Evolutionary conservation across 495 filamentous ascomycete species (phyloP).

Genomic region (Penicillium cataractarum): DNA sequence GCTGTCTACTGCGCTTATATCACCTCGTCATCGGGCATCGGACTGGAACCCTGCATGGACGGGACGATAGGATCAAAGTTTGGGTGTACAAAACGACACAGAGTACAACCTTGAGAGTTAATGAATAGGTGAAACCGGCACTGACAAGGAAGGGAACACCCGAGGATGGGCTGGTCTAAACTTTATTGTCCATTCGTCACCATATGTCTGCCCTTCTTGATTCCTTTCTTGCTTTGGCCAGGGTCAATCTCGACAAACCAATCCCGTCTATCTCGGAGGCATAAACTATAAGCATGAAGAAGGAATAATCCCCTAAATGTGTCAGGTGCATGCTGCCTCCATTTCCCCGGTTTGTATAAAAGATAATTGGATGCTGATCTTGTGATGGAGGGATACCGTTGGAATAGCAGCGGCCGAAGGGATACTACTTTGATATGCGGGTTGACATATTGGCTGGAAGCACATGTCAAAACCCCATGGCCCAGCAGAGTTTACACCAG

Average conservation of each 20-base stretch:
- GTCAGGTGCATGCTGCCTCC: not conserved
- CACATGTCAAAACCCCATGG: not conserved
- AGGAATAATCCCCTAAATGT: not conserved
- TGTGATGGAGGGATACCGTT: not conserved
- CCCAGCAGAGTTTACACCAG: not conserved
- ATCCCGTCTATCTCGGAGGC: not conserved
- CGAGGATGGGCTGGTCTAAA: not conserved
- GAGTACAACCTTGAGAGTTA: not conserved
- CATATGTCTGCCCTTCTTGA: not conserved
- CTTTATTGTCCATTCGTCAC: not conserved
- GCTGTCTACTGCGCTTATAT: not conserved
- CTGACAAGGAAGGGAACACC: not conserved
- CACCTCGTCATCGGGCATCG: not conserved
- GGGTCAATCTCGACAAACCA: not conserved
- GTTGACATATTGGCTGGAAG: not conserved
- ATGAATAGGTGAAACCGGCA: not conserved
- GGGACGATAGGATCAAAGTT: not conserved
- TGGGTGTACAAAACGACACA: not conserved
- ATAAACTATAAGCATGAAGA: not conserved
- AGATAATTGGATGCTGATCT: not conserved
- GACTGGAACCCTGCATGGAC: slow-evolving; percentile 4
- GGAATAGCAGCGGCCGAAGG: not conserved
- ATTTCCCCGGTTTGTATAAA: not conserved
- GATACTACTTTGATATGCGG: not conserved
- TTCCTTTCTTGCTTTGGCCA: not conserved